Evolutionary conservation across 495 filamentous ascomycete species (phyloP), one percentile per base, ranked within the genome.

Genomic region (Hypoxylon lenormandii): DNA sequence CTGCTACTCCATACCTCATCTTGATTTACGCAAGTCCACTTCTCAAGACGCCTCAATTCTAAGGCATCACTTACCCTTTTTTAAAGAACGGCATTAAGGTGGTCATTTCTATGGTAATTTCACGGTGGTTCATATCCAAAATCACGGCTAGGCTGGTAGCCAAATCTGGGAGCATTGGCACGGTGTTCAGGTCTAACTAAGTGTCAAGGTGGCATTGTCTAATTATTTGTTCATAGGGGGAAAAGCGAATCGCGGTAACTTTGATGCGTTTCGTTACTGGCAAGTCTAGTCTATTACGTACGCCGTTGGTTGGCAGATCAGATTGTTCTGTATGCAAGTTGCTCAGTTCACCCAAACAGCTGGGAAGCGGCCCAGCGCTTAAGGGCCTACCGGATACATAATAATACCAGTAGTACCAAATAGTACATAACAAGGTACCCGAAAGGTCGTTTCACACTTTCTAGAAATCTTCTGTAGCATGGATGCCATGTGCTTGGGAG

Each of bases 381-480:
- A 52, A 33, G 59, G 55, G 45, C n/a, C 53, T 26, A 26, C 23
- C 2, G 23, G 23, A 2, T 26, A 33, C 33, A 42, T 33, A 33
- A 33, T 33, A 33, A 33, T 4, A 33, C 6, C 30, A 33, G 30
- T 28, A 28, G 26, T 33, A 33, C 26, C 28, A 37, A 45, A 54
- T 55, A 60, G 57, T 48, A 62, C 22, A 2, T 37, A 23, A n/a
- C n/a, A n/a, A n/a, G n/a, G 23, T 26, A 26, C 5, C 23, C 5
- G 23, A 5, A 5, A 11, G 11, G 5, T 23, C 12, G 6, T 50
- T 8, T 55, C 15, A 23, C 21, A 11, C 52, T 51, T 74, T 72
- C 72, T 74, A 68, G 72, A 74, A 74, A 40, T 18, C 16, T 74
- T 74, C 72, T 54, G 49, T 57, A 52, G 52, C 59, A 67, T 45